Base-by-base conservation (phyloP, 176 grass and related monocot genomes). In the Triticum dicoccoides region DNA sequence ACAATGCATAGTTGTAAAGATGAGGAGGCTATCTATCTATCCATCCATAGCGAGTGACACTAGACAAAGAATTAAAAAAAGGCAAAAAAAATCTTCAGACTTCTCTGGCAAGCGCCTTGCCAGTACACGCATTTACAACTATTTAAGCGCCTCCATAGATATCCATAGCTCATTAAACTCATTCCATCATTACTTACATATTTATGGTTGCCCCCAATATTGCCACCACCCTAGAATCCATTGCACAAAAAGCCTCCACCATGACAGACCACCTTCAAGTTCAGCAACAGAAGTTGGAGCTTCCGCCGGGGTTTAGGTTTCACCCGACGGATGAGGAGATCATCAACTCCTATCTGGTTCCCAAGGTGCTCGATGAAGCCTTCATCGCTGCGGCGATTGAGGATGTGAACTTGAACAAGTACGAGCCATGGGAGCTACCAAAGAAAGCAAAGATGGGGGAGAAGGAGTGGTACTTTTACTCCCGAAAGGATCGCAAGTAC, bases 361-460 rank as follows among this genome's bases (percentile, higher is more conserved):
- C 85, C 24, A 94, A 91, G 88, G 90, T 91, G 14, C 38, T 45
- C 3, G 67, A 90, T 6, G 63, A 14, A 1, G 14, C 18, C 42
- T 94, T 94, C 63, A 62, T 27, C 38, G 45, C 88, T 29, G 69
- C 3, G 7, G 88, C 86, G 27, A 80, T 97, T 5, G 90, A 77
- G 25, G 94, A 89, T 17, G 88, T 86, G 3, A 80, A 94, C 49
- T 30, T 97, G 3, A 92, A 92, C 62, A 97, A 85, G 88, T 92
- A 21, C 5, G 94, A 97, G 67, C 92, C 90, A 69, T 97, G 94
- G 94, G 94, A 97, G 9, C 88, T 97, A 14, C 88, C 90, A 2
- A 84, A 11, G 3, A 75, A 89, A n/a, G 92, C 84, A 0, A 94
- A 85, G 73, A 85, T 89, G 81, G 92, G 89, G 8, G 89, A 87